Evolutionary conservation across 345 rosid genomes (phyloP), one percentile per base, ranked within the genome.

Genomic region (Salix caprea): DNA sequence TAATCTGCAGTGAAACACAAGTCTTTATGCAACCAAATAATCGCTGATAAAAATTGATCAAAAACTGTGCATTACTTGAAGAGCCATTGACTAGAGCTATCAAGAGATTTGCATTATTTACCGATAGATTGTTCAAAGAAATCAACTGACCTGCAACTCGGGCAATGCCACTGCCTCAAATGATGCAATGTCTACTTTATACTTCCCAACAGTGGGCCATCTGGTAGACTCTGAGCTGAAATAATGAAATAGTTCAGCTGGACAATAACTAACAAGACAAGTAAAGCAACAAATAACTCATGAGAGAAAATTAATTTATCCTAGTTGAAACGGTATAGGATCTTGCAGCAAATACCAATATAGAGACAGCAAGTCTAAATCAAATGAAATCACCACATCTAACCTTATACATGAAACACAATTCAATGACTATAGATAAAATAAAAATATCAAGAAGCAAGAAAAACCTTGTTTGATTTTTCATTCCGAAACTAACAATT

Each of bases 81-180:
- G 13, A 18, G 52, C 23, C 13, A 18, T 18, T 44, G 3, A 13
- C 50, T 13, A 44, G 16, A 44, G 50, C 50, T 18, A 46, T 46
- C 18, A 12, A 46, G 18, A 46, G 50, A 46, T 3, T 46, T 46
- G 50, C 50, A 46, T 46, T 46, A 46, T 46, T 46, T 14, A 46
- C 50, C 50, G 0, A 46, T 14, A 46, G 50, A 46, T 13, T 46
- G n/a, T 14, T 30, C 11, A 32, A 30, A 14, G 21, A n/a, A 67
- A n/a, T 24, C 34, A 58, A 14, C 36, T 69, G 40, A 90, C 93
- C 97, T 89, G 91, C 86, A 90, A 79, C 82, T 86, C 81, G 2
- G 97, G 94, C 83, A 90, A 85, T n/a, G 89, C 90, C 37, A 91
- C 48, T 1, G 94, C 85, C 78, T 91, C 94, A 18, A 91, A 91